Conservation (phyloP, 148 eudicot species). For the Gaultheria prostrata region DNA sequence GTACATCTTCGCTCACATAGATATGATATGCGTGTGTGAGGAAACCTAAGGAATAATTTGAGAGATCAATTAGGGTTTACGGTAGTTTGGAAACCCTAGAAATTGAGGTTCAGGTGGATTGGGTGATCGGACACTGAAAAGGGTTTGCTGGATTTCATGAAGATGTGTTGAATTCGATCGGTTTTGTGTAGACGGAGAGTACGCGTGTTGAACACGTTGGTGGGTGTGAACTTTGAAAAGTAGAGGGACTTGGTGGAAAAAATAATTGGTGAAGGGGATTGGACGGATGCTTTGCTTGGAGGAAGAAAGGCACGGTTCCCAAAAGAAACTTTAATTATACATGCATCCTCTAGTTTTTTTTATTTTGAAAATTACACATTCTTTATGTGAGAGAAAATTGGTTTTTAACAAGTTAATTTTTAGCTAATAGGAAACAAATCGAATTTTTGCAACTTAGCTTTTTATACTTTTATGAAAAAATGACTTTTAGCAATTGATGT, state of each 20-base stretch:
- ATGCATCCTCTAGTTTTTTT: too few species aligned
- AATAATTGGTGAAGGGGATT: not conserved
- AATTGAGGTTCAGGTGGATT: not conserved
- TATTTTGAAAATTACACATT: too few species aligned
- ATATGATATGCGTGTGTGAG: not conserved
- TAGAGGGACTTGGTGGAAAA: not conserved
- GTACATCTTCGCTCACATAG: conserved; percentile 46
- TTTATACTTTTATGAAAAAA: too few species aligned
- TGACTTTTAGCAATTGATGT: too few species aligned
- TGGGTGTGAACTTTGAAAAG: not conserved
- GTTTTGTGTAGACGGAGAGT: not conserved
- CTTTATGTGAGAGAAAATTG: too few species aligned
- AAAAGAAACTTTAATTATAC: too few species aligned
- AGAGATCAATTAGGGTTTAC: not conserved
- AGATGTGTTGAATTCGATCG: not conserved
- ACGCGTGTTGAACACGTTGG: not conserved
- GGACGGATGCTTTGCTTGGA: not conserved
- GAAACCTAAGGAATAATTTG: not conserved
- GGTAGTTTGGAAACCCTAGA: conserved; percentile 1
- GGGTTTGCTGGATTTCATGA: not conserved
- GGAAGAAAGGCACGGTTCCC: too few species aligned
- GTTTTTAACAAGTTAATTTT: too few species aligned
- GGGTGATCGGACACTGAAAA: not conserved
- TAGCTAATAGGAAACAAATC: too few species aligned
- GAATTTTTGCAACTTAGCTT: too few species aligned